Base-by-base conservation (phyloP, 306 rosid genomes). In the Acacia melanoxylon region DNA sequence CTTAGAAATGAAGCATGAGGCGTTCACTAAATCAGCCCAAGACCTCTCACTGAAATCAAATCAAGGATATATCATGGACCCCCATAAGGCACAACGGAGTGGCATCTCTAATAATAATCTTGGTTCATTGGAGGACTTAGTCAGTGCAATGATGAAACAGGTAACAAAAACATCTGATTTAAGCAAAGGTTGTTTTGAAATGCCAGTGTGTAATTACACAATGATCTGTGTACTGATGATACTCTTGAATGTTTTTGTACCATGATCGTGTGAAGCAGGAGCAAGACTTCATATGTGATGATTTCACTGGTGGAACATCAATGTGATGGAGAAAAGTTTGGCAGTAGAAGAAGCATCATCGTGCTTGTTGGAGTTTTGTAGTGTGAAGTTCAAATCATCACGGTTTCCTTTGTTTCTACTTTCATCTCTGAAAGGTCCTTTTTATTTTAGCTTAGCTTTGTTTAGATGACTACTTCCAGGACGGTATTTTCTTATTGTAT, bases 41-140 rank as follows among this genome's bases (percentile, higher is more conserved):
- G 88, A 88, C 35, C 72, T 83, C 52, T 74, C 85, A 10, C 72
- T 71, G 81, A 84, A 79, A 71, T 72, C 81, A 71, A 86, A 87
- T 85, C 91, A 41, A 46, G 96, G 80, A 24, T 87, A 86, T 52
- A 71, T 74, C 76, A 33, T 84, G 81, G 91, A 86, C 91, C 97
- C 83, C 40, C 90, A 84, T 78, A 86, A 75, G 82, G 79, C 86
- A 82, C 95, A 88, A 77, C 84, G 87, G 11, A 67, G 78, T 81
- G 63, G 66, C 44, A 75, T 82, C 41, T 81, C 94, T 27, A 88
- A 65, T 27, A 90, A 71, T 83, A 90, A 71, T 83, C 85, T 83
- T 24, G 99, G 97, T 74, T 89, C 98, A 54, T 86, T 95, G 92
- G 98, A 94, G 76, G 97, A 92, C 83, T 80, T 93, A 41, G 92